Conservation (phyloP, 306 rosid genomes). For the Trifolium fragiferum region DNA sequence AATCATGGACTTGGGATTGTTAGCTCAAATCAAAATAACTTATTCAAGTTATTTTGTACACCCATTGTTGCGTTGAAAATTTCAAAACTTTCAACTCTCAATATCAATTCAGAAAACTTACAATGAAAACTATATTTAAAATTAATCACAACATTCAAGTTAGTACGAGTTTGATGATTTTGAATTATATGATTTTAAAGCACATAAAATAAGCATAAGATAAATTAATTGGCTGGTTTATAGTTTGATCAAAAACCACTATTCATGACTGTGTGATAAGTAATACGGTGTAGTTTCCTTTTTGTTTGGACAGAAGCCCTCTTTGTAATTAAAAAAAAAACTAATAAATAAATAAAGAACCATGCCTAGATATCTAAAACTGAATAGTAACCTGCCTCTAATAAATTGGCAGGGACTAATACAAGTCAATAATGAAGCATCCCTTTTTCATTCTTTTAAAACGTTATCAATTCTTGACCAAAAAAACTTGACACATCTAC, state of each 20-base stretch:
- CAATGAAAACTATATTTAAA: not conserved
- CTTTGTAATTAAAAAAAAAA: no score
- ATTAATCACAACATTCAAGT: not conserved
- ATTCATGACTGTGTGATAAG: not conserved
- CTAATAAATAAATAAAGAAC: not conserved
- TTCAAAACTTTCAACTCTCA: not conserved
- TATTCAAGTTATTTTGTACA: not conserved
- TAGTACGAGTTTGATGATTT: not conserved
- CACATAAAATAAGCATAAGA: not conserved
- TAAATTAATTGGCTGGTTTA: not conserved
- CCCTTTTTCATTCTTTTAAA: constrained; percentile 1
- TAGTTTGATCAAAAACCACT: not conserved
- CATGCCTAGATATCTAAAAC: not conserved
- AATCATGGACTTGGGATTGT: no score
- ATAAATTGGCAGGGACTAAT: not conserved
- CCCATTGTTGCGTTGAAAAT: not conserved
- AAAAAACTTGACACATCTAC: not conserved
- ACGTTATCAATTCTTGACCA: not conserved
- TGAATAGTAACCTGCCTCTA: not conserved
- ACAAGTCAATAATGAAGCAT: not conserved
- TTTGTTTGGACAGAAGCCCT: no score
- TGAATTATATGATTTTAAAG: not conserved
- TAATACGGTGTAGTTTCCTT: no score
- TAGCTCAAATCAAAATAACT: no score
- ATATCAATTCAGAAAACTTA: not conserved